phyloP scores from a whole-genome alignment of 805 yeast species.

The Candida gorgasii region DNA sequence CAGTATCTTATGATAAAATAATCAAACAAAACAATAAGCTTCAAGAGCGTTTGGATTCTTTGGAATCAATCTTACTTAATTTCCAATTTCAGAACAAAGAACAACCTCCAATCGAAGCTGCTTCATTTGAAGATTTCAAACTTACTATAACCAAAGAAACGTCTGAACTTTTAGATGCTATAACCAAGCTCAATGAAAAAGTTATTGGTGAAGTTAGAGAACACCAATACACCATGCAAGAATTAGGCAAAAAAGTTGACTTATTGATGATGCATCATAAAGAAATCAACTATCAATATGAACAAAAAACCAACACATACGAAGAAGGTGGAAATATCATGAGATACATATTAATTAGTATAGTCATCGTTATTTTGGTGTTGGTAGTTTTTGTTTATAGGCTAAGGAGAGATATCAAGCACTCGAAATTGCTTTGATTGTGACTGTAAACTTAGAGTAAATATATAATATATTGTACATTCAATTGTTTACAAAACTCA shows the following conservation, averaged over 20 bases:
- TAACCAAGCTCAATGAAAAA: conserved; percentile 34
- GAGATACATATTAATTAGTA: conserved; percentile 43
- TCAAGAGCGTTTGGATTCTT: conserved; percentile 7
- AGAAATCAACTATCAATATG: conserved; percentile 33
- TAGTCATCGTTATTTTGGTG: conserved; percentile 38
- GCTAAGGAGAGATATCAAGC: conserved; percentile 63
- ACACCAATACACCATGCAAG: conserved; percentile 36
- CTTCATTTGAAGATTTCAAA: conserved; percentile 28
- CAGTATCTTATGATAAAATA: conserved; percentile 1
- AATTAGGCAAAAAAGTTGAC: conserved; percentile 38
- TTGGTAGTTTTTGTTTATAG: conserved; percentile 51
- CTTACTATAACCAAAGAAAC: conserved; percentile 29
- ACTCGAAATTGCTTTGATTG: conserved; percentile 59
- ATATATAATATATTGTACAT: no score
- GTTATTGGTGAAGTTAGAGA: conserved; percentile 44
- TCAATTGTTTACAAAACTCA: no score
- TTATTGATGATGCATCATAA: conserved; percentile 41
- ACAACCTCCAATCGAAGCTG: neutral
- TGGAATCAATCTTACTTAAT: conserved; percentile 7
- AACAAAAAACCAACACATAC: conserved; percentile 13
- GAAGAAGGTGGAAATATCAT: conserved; percentile 18
- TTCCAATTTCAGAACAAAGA: conserved; percentile 2
- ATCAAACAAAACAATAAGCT: conserved; percentile 6
- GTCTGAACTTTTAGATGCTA: conserved; percentile 30
- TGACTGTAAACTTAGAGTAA: no score